phyloP scores from a whole-genome alignment of 179 eudicot species.

The Dionaea muscipula region DNA sequence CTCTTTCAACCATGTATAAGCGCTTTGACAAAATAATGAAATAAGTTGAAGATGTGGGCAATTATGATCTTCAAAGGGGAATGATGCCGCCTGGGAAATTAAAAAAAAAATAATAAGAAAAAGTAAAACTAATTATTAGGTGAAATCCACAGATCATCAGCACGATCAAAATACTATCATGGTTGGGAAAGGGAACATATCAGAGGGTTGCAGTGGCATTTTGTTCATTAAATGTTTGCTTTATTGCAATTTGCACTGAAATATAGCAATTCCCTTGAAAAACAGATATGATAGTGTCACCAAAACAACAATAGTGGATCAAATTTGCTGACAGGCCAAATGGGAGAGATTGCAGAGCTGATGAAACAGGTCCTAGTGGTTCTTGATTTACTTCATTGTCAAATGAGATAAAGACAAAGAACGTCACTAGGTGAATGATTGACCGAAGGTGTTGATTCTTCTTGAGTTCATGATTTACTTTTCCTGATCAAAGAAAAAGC shows the following conservation, averaged over 20 bases:
- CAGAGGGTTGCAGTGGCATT: background rate
- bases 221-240: background rate
- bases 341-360: no score
- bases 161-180: background rate
- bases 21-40: constrained; percentile 76
- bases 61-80: constrained; percentile 93
- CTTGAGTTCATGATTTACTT: no score
- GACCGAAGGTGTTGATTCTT: no score
- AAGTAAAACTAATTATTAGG: background rate
- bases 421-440: no score
- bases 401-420: no score
- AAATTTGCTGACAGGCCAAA: no score
- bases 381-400: no score
- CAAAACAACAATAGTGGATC: no score
- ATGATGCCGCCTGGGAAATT: constrained; percentile 67
- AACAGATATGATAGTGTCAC: no score
- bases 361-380: no score
- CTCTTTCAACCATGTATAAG: constrained; percentile 83
- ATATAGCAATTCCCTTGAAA: background rate
- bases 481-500: no score
- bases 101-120: constrained; percentile 13
- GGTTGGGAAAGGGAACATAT: background rate
- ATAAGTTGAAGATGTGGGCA: constrained; percentile 88
- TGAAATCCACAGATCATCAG: background rate
- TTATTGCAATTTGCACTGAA: background rate